Evolutionary conservation across 257 asterid genomes (phyloP).

Genomic region (Apocynum venetum): DNA sequence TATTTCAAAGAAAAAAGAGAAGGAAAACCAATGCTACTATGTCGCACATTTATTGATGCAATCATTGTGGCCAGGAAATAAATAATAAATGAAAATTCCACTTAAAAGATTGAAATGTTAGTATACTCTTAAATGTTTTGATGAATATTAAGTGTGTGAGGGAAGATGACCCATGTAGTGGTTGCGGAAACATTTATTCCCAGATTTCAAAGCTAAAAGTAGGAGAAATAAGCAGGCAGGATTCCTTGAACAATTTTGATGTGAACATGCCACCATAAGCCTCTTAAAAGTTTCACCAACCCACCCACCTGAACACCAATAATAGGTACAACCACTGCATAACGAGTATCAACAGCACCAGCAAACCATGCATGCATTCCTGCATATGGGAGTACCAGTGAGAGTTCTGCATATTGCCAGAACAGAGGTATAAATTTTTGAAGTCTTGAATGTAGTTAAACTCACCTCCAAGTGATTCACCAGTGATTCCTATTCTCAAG

Average conservation of each 20-base stretch:
- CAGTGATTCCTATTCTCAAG: constrained; percentile 78
- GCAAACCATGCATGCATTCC: constrained; percentile 99
- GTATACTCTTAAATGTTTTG: not conserved
- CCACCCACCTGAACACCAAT: constrained; percentile 83
- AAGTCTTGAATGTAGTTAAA: constrained; percentile 12
- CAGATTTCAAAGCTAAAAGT: not conserved
- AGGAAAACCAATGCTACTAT: not conserved
- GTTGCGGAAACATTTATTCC: not conserved
- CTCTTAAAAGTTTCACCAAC: not conserved
- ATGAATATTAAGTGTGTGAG: not conserved
- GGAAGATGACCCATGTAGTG: not conserved
- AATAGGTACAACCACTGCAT: constrained; percentile 77
- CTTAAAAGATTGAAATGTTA: not conserved
- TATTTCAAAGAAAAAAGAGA: not conserved
- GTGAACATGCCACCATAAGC: not conserved
- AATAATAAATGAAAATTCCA: not conserved
- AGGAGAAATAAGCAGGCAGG: not conserved
- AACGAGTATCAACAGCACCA: constrained; percentile 79
- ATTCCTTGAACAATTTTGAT: not conserved
- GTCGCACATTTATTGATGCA: not conserved
- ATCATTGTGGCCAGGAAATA: not conserved
- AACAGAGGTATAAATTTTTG: constrained; percentile 2
- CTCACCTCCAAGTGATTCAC: constrained; percentile 98
- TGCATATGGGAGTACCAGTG: constrained; percentile 25
- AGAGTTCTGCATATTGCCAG: constrained; percentile 15